These are phyloP conservation scores for Bipolaris gigantea DNA, from an alignment of 2,329 filamentous ascomycete genomes.

Conservation along the genomic window DNA sequence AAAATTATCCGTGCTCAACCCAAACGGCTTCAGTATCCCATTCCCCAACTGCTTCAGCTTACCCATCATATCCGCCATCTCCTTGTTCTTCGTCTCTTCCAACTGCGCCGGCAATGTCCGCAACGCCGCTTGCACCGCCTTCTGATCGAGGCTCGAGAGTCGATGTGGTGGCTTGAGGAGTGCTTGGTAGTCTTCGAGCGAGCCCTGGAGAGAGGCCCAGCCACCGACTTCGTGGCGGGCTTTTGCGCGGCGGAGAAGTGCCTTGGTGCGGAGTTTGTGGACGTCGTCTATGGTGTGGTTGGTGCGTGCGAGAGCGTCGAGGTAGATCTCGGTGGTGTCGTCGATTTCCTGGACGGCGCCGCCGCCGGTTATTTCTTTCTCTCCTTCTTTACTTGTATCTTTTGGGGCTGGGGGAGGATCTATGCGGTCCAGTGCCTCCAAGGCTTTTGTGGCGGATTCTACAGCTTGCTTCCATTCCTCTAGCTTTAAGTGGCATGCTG, in stretches of 20 bases:
- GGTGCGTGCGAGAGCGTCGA: constrained; percentile 37
- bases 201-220: constrained; percentile 79
- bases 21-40: constrained; percentile 88
- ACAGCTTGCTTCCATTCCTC: constrained; percentile 83
- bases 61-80: constrained; percentile 96
- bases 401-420: constrained; percentile 47
- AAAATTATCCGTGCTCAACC: constrained; percentile 91
- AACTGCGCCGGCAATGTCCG: constrained; percentile 66
- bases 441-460: constrained; percentile 69
- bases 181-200: constrained; percentile 76
- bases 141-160: constrained; percentile 66
- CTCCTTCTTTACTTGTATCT: constrained; percentile 45
- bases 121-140: constrained; percentile 68
- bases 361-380: constrained; percentile 52
- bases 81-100: constrained; percentile 78
- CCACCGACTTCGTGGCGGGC: constrained; percentile 71
- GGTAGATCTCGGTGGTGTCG: constrained; percentile 47
- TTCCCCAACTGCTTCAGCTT: constrained; percentile 93
- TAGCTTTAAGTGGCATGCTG: constrained; percentile 84
- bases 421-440: constrained; percentile 72
- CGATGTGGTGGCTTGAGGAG: constrained; percentile 60
- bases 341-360: constrained; percentile 64
- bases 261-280: constrained; percentile 76
- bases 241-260: constrained; percentile 76
- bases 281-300: constrained; percentile 59